Evolutionary conservation across 768 basidiomycete species (phyloP).

Genomic region (Leccinum variicolor): DNA sequence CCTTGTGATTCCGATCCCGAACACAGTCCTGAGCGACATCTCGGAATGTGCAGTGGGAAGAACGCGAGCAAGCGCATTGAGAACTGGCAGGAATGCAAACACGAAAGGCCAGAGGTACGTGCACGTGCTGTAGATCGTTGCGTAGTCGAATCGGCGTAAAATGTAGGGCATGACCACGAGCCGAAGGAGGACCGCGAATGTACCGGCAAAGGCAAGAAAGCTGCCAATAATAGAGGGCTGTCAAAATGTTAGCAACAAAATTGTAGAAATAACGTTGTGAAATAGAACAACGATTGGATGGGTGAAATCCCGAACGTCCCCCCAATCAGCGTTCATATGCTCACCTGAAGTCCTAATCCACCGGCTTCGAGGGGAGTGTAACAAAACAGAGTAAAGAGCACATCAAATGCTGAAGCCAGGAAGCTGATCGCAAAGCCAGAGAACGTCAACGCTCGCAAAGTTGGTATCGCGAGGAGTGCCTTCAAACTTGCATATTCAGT

Average conservation of each 20-base stretch:
- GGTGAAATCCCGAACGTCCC: neutral
- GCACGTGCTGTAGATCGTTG: constrained; percentile 1
- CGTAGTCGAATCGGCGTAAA: constrained; percentile 9
- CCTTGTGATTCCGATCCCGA: neutral
- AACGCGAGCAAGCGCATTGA: constrained; percentile 1
- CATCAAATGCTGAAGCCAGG: neutral
- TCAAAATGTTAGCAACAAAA: constrained; percentile 11
- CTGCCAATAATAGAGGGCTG: constrained; percentile 55
- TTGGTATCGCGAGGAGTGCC: neutral
- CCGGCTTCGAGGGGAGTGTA: neutral
- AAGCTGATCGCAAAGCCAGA: neutral
- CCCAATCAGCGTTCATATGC: neutral
- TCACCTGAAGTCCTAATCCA: constrained; percentile 46
- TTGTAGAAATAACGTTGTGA: neutral
- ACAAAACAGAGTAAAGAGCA: neutral
- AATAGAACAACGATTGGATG: neutral
- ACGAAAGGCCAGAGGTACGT: constrained; percentile 5
- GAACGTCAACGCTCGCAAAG: neutral
- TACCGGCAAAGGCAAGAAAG: constrained; percentile 48
- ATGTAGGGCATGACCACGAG: constrained; percentile 43
- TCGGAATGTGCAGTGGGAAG: neutral
- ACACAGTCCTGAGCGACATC: no score
- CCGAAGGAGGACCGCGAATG: constrained; percentile 46
- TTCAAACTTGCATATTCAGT: neutral
- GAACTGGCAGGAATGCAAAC: constrained; percentile 2